These are phyloP conservation scores for Hypomontagnella monticulosa DNA, from an alignment of 495 filamentous ascomycete species.

Conservation along the genomic window DNA sequence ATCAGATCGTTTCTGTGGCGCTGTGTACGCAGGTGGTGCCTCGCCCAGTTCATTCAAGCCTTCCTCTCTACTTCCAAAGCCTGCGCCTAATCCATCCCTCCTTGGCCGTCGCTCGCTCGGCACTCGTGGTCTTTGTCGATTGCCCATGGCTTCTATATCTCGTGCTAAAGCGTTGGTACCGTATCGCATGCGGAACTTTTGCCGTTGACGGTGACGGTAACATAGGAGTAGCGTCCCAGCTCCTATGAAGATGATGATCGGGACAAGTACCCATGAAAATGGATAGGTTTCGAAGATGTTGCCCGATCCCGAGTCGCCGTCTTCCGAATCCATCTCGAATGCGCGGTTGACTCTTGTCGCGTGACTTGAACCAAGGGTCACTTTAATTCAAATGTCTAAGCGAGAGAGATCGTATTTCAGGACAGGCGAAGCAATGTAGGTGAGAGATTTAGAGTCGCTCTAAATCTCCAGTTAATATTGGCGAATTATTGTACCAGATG, in stretches of 20 bases:
- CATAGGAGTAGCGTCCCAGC: constrained; percentile 32
- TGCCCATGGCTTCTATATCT: constrained; percentile 37
- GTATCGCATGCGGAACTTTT: constrained; percentile 35
- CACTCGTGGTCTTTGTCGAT: constrained; percentile 13
- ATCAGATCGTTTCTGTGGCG: constrained; percentile 40
- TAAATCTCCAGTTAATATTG: constrained; percentile 9
- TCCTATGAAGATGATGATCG: constrained; percentile 42
- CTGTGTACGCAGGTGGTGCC: constrained; percentile 64
- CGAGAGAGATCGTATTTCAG: constrained; percentile 3
- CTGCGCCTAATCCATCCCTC: constrained; percentile 23
- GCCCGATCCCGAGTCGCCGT: constrained; percentile 19
- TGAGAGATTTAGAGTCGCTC: background rate
- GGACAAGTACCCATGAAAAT: constrained; percentile 44
- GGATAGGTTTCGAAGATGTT: constrained; percentile 33
- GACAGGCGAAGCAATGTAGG: background rate
- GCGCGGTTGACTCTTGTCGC: background rate
- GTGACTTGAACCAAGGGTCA: constrained; percentile 3
- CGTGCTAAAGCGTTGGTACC: constrained; percentile 36
- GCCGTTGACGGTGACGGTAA: constrained; percentile 37
- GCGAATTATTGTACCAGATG: constrained; percentile 1
- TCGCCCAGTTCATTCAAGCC: constrained; percentile 68
- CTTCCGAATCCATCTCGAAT: constrained; percentile 28
- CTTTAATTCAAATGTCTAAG: constrained; percentile 6
- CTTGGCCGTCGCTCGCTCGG: constrained; percentile 28
- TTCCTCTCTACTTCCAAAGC: constrained; percentile 49